Evolutionary conservation across 163 green algal genomes (phyloP), one percentile per base, ranked within the genome.

Genomic region (Botryococcus braunii): DNA sequence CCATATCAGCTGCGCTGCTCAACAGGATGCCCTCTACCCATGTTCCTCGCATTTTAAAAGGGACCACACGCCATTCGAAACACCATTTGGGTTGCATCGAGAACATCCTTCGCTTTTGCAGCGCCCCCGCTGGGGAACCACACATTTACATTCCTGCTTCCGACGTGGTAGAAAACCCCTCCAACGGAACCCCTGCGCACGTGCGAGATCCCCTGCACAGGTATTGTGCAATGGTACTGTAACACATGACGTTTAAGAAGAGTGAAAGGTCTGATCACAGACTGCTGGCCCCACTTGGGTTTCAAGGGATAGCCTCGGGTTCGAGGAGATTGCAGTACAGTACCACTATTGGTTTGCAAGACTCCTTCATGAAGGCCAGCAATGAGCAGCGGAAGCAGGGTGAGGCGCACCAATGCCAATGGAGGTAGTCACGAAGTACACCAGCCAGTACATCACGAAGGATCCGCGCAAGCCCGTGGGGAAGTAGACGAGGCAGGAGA

Each of bases 101-200:
- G n/a, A n/a, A n/a, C n/a, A n/a, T n/a, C n/a, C n/a, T n/a, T n/a
- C n/a, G n/a, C n/a, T n/a, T n/a, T n/a, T n/a, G n/a, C n/a, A n/a
- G n/a, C n/a, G n/a, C n/a, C n/a, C n/a, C n/a, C n/a, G n/a, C n/a
- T n/a, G n/a, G n/a, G n/a, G n/a, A n/a, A n/a, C n/a, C n/a, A n/a
- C n/a, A n/a, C n/a, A n/a, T n/a, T n/a, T n/a, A n/a, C n/a, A n/a
- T n/a, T n/a, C n/a, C 90, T 35, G 32, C 74, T 66, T 0, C 77
- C 81, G 25, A 88, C 50, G 36, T 79, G 60, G 70, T 89, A 89
- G 1, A 72, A 77, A 36, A 86, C 62, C n/a, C 61, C 73, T 81
- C 70, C 74, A 65, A 25, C 46, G 13, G 46, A 21, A 21, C 13
- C 46, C 17, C 17, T 55, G 46, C 46, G 21, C 46, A 17, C 21